Evolutionary conservation across 2,329 filamentous ascomycete species (phyloP).

Genomic region (Fusarium sp.): DNA sequence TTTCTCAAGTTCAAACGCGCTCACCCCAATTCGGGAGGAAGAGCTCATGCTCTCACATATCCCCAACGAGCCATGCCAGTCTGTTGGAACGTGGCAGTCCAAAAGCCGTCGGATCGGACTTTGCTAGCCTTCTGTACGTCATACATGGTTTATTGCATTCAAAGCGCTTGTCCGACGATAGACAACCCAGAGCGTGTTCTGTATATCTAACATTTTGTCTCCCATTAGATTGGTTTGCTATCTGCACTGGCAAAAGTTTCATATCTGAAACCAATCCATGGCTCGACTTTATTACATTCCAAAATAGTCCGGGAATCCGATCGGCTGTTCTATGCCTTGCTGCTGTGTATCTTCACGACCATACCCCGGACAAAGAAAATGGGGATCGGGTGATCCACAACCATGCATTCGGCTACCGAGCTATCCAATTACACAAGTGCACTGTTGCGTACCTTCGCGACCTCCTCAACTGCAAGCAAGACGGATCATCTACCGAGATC

Average conservation of each 20-base stretch:
- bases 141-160: slow-evolving; percentile 5
- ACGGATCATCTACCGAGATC: neutral
- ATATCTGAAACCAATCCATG: neutral
- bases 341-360: slow-evolving; percentile 2
- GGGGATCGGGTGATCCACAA: neutral
- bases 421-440: slow-evolving; percentile 4
- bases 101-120: slow-evolving; percentile 7
- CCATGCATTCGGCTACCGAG: neutral
- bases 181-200: neutral
- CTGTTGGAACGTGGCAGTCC: slow-evolving; percentile 7
- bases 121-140: slow-evolving; percentile 11
- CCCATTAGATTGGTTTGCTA: slow-evolving; percentile 1
- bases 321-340: slow-evolving; percentile 3
- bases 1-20: slow-evolving; percentile 16
- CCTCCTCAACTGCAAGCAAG: slow-evolving; percentile 2
- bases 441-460: slow-evolving; percentile 1
- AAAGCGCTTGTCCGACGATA: neutral
- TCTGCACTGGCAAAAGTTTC: slow-evolving; percentile 1
- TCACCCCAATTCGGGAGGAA: slow-evolving; percentile 1
- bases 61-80: slow-evolving; percentile 4
- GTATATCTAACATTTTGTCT: neutral
- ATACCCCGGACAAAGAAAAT: neutral
- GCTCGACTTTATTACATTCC: slow-evolving; percentile 1
- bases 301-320: slow-evolving; percentile 2
- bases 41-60: neutral